A percentile compares a stretch with the other conserved stretches of the same genome.
Conservation (phyloP, 2,329 filamentous ascomycete species). For the Apiospora phragmitis region DNA sequence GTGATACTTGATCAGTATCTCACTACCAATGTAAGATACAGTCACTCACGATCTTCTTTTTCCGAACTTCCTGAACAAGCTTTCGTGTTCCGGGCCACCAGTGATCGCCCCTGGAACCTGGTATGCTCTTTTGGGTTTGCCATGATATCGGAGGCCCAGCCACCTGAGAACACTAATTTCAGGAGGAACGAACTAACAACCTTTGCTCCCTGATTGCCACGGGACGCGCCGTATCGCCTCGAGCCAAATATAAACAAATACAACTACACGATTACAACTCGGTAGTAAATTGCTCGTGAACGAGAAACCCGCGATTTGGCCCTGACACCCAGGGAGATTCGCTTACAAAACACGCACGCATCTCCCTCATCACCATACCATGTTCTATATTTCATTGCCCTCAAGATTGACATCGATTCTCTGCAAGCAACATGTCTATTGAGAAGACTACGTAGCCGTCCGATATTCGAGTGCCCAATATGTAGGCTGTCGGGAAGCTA, state of each 20-base stretch:
- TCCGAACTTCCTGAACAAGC: not conserved
- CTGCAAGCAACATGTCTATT: not conserved
- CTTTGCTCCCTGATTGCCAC: not conserved
- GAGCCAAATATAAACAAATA: not conserved
- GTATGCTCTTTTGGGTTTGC: not conserved
- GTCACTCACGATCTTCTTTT: not conserved
- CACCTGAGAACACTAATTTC: conserved; percentile 1
- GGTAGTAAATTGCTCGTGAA: not conserved
- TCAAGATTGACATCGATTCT: not conserved
- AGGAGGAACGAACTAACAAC: not conserved
- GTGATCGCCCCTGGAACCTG: not conserved
- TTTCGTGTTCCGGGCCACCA: not conserved
- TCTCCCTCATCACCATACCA: not conserved
- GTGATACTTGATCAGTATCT: not conserved
- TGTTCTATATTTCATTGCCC: not conserved
- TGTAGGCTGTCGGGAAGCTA: not conserved
- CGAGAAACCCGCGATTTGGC: not conserved
- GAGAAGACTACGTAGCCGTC: too few relatives aligned
- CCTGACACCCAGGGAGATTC: not conserved
- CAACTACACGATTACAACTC: not conserved
- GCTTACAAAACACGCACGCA: not conserved
- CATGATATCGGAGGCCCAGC: not conserved
- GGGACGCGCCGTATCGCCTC: not conserved
- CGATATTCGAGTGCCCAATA: not conserved
- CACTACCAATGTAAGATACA: not conserved